Evolutionary conservation across 345 rosid genomes (phyloP).

Genomic region (Abelmoschus esculentus): DNA sequence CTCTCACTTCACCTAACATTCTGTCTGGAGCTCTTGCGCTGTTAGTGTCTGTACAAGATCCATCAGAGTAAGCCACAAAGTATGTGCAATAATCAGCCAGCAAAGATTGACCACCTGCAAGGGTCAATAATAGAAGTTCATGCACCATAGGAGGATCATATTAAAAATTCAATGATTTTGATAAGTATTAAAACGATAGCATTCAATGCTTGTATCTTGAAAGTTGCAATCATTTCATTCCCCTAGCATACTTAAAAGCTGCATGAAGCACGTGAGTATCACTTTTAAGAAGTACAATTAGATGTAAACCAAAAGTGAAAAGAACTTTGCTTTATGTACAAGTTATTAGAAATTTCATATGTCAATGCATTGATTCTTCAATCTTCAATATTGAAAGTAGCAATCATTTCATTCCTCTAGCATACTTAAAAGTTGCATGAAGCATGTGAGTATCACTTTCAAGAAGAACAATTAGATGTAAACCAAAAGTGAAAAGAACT

Average conservation of each 20-base stretch:
- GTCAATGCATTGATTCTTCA: too few species aligned
- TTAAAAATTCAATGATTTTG: too few species aligned
- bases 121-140: slow-evolving; percentile 13
- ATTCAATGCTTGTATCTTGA: too few species aligned
- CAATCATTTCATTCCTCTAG: too few species aligned
- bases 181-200: too few species aligned
- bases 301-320: neutral
- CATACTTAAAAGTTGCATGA: too few species aligned
- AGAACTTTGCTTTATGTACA: neutral
- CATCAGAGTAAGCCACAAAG: slow-evolving; percentile 98
- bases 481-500: too few species aligned
- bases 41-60: slow-evolving; percentile 92
- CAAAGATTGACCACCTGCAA: slow-evolving; percentile 97
- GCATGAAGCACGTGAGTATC: neutral
- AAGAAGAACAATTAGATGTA: too few species aligned
- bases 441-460: too few species aligned
- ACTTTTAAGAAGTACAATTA: neutral
- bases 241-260: neutral
- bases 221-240: neutral
- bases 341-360: too few species aligned
- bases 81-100: slow-evolving; percentile 96
- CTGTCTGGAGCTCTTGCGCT: slow-evolving; percentile 97
- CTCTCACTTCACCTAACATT: slow-evolving; percentile 98
- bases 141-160: too few species aligned
- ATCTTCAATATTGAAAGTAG: too few species aligned